Evolutionary conservation across 2,329 filamentous ascomycete genomes (phyloP).

Genomic region (Atkinsonella texensis): DNA sequence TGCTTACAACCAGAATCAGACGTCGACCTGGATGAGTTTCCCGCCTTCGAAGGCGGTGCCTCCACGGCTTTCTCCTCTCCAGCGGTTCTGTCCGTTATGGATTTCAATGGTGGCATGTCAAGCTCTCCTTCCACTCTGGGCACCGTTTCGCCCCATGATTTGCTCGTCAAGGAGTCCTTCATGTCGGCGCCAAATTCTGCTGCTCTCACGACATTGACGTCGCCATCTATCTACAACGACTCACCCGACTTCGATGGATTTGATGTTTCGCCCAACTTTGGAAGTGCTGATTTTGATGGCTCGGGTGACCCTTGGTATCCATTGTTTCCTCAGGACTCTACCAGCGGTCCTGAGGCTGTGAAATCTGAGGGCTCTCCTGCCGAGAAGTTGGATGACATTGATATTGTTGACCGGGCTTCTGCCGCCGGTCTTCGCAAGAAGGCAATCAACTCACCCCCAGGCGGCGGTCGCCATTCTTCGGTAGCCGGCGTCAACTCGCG

Average conservation of each 20-base stretch:
- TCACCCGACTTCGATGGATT: constrained; percentile 67
- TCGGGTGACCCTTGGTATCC: constrained; percentile 55
- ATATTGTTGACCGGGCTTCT: constrained; percentile 29
- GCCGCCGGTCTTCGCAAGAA: constrained; percentile 31
- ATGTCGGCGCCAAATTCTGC: constrained; percentile 71
- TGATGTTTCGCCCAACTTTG: constrained; percentile 70
- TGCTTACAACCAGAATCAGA: constrained; percentile 32
- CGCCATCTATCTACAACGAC: constrained; percentile 65
- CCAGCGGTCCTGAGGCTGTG: constrained; percentile 13
- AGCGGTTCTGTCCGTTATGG: constrained; percentile 37
- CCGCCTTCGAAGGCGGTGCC: constrained; percentile 41
- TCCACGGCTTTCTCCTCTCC: constrained; percentile 43
- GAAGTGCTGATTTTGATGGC: constrained; percentile 41
- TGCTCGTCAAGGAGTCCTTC: constrained; percentile 57
- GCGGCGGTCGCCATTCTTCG: constrained; percentile 48
- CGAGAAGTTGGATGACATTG: constrained; percentile 35
- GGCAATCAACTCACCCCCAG: constrained; percentile 31
- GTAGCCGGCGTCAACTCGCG: constrained; percentile 60
- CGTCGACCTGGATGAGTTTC: constrained; percentile 46
- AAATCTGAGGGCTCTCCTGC: constrained; percentile 30
- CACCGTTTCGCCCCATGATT: constrained; percentile 77
- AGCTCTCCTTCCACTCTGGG: constrained; percentile 43
- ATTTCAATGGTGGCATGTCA: constrained; percentile 33
- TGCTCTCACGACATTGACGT: constrained; percentile 73
- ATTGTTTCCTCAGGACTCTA: constrained; percentile 50